Evolutionary conservation across 768 basidiomycete genomes (phyloP), one percentile per base, ranked within the genome.

Genomic region (Sistotremastrum suecicum): DNA sequence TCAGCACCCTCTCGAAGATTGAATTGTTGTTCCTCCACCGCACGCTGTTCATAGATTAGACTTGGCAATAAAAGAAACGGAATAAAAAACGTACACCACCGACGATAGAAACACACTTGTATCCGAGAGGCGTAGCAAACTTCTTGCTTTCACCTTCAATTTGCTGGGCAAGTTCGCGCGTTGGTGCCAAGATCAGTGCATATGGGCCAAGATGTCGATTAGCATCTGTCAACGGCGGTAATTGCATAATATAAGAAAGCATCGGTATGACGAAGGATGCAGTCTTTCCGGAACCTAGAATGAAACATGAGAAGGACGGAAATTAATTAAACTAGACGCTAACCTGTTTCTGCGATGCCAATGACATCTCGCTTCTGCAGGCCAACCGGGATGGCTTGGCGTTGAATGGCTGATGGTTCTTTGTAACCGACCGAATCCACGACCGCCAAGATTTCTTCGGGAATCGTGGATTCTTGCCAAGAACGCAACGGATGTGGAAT

Each of bases 381-480:
- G 40, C 95, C 95, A 48, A 99, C 97, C n/a, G 95, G 95, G 50
- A 99, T 99, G 5, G 95, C 95, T 60, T 98, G 95, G 35, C 95
- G 74, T 63, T 99, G 95, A 59, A 99, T 99, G 5, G 95, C 80
- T 34, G 85, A 88, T 1, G 95, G 95, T 49, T 98, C 94, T 56
- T 88, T 91, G 69, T 99, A 99, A 0, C 95, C 95, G 62, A 98
- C 83, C 56, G 74, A 68, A 32, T 86, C 90, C 44, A 99, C 87
- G 47, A 89, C 78, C 40, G 80, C 80, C 39, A 94, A 65, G 40
- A 99, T 82, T 8, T 68, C 52, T 50, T 71, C 63, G 6, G 91
- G 92, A 40, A 98, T 97, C 11, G 59, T 64, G 3, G 87, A 91
- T 58, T 99, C 95, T 34, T 66, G 60, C 95, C 95, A 99, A 5